Base-by-base conservation (phyloP, 1,284 basidiomycete genomes). In the Puccinia novopanici region DNA sequence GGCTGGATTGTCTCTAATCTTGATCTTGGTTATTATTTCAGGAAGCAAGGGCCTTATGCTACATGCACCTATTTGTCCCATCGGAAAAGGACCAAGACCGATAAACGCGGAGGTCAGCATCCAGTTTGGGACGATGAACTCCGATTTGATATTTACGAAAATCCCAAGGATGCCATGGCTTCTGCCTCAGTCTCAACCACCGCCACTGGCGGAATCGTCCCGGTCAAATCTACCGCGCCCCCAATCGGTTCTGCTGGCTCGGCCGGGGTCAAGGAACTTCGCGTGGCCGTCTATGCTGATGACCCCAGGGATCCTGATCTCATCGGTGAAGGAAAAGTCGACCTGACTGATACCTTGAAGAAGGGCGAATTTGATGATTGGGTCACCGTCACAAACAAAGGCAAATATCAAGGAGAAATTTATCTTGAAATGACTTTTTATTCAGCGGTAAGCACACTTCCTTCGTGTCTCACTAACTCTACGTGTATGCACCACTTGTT, bases 101-200 rank as follows among this genome's bases (percentile, higher is more conserved):
- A 98, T 86, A 95, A 94, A 85, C 92, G 94, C 54, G 96, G 97
- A 75, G 97, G 97, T 4, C 96, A 99, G 86, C 94, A 97, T 86
- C 97, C 96, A 10, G 93, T 94, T 86, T 99, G 97, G 96, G 97
- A 99, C 86, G 94, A 97, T 84, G 96, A 99, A 87, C 89, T 99
- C 83, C 92, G 97, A 65, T 99, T 99, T 86, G 91, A 92, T 45
- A 88, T 99, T 81, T 90, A 89, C 83, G 94, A 96, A 84, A 93
- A 94, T 83, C 87, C 89, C 27, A 90, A 92, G 75, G 91, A 91
- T 83, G 88, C 90, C 10, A 86, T 90, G 22, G 87, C 88, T 37
- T 87, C 88, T 73, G 87, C 88, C 54, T 86, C 83, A 24, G 84
- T 88, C 2, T 81, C 83, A 4, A 79, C 76, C 65, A 85, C 87